Base-by-base conservation (phyloP, 2,329 filamentous ascomycete species). In the Reticulascus tulasneorum region DNA sequence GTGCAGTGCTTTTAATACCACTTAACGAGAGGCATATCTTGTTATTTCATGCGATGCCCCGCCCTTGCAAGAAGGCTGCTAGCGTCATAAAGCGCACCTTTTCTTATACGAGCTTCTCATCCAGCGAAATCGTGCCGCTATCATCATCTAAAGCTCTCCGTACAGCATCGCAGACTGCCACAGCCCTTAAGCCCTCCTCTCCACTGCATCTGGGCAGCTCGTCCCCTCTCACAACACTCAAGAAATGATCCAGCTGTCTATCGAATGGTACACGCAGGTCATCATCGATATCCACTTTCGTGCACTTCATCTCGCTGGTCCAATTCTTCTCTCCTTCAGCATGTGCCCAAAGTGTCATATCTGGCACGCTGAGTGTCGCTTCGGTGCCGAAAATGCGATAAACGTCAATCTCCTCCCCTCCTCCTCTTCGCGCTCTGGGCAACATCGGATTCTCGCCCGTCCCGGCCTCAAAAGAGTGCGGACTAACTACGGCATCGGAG, bases 401-500 rank as follows among this genome's bases (percentile, higher is more conserved):
- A 32, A 75, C 69, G 43, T 65, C 66, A 39, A 54, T 55, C 0
- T 50, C 56, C n/a, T n/a, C n/a, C n/a, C n/a, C n/a, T n/a, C n/a
- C n/a, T n/a, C n/a, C n/a, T n/a, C n/a, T n/a, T n/a, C n/a, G n/a
- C 3, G 58, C 52, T 7, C 54, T 51, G 0, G 73, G 66, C 31
- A 79, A 69, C 1, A 61, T 51, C 0, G 75, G 71, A 39, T 79
- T 80, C 54, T 80, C 77, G 3, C 75, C 75, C 0, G 76, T 79
- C 0, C 72, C 75, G 3, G 63, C 54, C 49, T 79, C 76, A 31
- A 78, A 79, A 38, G 63, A 73, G 49, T 76, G 66, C 2, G 71
- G 69, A 1, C 67, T 70, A 0, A 71, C 65, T 0, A 65, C 60
- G 7, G 64, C 63, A 49, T 81, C 77, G 9, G 65, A 70, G 4